Conservation (phyloP, 257 asterid genomes). For the Datura wrightii region DNA sequence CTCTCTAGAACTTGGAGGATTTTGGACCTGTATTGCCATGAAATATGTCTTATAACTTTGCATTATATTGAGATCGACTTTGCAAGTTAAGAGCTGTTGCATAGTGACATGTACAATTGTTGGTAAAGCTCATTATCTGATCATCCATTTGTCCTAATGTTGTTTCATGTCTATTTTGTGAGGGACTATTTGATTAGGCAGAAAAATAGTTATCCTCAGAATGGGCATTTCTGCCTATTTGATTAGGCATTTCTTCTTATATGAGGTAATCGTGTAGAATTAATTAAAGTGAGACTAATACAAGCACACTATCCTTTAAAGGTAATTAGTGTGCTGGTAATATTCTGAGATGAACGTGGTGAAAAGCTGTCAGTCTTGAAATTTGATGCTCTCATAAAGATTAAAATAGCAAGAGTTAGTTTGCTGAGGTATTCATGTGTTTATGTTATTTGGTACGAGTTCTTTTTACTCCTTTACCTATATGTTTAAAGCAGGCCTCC, state of each 20-base stretch:
- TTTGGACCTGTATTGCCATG: constrained; percentile 12
- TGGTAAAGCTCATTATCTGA: background rate
- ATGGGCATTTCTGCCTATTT: background rate
- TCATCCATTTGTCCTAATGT: background rate
- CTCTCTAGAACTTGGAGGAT: background rate
- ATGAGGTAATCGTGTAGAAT: background rate
- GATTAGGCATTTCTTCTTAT: constrained; percentile 2
- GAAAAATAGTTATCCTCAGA: background rate
- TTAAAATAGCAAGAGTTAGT: constrained; percentile 2
- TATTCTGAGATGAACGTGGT: constrained; percentile 16
- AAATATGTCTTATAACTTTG: constrained; percentile 15
- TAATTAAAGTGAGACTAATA: background rate
- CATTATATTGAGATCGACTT: background rate
- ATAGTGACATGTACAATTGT: background rate
- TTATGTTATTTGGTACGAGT: background rate
- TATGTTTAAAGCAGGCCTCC: constrained; percentile 66
- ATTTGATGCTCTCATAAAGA: background rate
- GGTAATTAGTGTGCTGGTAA: constrained; percentile 19
- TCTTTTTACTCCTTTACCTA: constrained; percentile 28
- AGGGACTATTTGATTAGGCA: background rate
- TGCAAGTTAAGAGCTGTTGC: background rate
- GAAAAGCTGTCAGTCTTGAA: background rate
- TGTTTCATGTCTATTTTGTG: background rate
- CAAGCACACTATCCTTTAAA: background rate
- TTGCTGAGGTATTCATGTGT: background rate